phyloP scores from a whole-genome alignment of 2,329 filamentous ascomycete genomes.

The Myotisia sp. region DNA sequence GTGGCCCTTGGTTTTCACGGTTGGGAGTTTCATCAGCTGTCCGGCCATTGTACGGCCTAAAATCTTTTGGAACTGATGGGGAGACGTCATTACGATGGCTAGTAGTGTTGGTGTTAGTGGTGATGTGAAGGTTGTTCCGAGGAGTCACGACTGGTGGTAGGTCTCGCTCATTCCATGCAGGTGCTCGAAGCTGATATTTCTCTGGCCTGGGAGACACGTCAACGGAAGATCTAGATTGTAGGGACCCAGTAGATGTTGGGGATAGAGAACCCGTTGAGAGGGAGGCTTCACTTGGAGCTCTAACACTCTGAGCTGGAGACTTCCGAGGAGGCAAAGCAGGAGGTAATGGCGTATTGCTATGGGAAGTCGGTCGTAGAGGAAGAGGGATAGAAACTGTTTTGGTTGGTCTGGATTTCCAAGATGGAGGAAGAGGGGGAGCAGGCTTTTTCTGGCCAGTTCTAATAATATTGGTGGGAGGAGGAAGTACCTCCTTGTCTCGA shows the following conservation, averaged over 20 bases:
- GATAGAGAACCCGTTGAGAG: too few species aligned
- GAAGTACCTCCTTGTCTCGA: conserved; percentile 9
- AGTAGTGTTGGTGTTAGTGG: too few species aligned
- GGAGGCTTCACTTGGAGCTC: conserved; percentile 39
- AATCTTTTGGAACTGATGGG: too few species aligned
- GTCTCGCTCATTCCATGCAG: conserved; percentile 41
- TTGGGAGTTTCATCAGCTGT: too few species aligned
- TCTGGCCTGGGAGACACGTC: conserved; percentile 16
- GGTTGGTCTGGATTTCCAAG: conserved; percentile 9
- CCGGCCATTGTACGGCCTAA: too few species aligned
- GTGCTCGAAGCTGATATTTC: conserved; percentile 33
- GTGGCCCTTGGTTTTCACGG: too few species aligned
- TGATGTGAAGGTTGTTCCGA: too few species aligned
- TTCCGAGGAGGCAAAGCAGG: conserved; percentile 34
- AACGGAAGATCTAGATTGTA: conserved; percentile 20
- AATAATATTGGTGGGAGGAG: conserved; percentile 15
- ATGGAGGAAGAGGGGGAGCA: conserved; percentile 10
- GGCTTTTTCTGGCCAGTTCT: conserved; percentile 16
- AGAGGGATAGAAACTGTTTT: conserved; percentile 21
- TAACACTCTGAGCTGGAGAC: conserved; percentile 22
- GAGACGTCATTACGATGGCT: too few species aligned
- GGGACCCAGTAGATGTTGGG: conserved; percentile 34
- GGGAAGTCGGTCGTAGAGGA: conserved; percentile 33
- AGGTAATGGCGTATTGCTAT: conserved; percentile 26
- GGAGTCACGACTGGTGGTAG: too few species aligned